Base-by-base conservation (phyloP, 139 green algal species). In the Bryopsis sp. region DNA sequence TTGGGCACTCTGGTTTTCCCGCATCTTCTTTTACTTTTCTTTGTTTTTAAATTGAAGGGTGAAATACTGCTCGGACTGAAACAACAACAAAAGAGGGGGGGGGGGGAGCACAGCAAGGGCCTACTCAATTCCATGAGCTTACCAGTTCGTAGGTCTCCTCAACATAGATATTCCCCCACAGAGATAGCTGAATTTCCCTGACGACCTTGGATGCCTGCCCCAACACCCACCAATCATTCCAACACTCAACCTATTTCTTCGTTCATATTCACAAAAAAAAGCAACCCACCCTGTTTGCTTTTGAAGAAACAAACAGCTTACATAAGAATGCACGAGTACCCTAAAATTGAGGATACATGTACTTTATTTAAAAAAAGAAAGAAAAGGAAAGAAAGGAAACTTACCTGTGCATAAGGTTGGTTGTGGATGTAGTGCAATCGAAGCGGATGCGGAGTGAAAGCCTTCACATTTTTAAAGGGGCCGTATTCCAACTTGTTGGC, bases 121-220 rank as follows among this genome's bases (percentile, higher is more conserved):
- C 22, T 34, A 34, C 5, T 34, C 24, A 38, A 36, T 48, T 3
- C 22, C 15, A 36, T 47, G 34, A 46, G 59, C 76, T 72, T 61
- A 84, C 78, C 48, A 97, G 67, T 36, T 84, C 73, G 72, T 95
- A 97, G 32, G 67, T 66, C 80, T 97, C 91, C 75, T 92, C 88
- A 61, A 97, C 84, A 43, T 94, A 90, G 39, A 95, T 85, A 71
- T 90, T 95, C 59, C 90, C 89, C 91, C 89, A 95, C 67, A 91
- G 84, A 29, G 87, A 95, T n/a, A 97, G 66, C 74, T 95, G 79
- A 7, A 97, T 85, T 78, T 96, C 90, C 8, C 85, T 78, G 33
- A 84, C 81, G 47, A 90, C 60, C 1, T 70, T 72, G 15, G 62
- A 64, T 0, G 76, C 76, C 76, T 86, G 65, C 73, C 15, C 47